phyloP scores from a whole-genome alignment of 73 alveolate genomes.

The Tetrahymena malaccensis region DNA sequence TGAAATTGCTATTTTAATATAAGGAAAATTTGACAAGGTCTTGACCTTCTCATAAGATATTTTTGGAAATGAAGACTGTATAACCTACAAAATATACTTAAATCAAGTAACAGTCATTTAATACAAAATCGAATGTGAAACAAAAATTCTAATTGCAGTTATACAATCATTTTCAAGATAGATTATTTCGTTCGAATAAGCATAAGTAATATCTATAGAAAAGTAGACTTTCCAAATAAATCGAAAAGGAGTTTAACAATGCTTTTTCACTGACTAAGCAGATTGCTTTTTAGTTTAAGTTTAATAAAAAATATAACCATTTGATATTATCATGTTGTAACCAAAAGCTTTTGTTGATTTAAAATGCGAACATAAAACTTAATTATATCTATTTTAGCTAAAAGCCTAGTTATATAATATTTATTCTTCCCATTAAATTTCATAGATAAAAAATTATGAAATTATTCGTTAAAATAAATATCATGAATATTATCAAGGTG shows the following conservation, averaged over 20 bases:
- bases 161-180: background rate
- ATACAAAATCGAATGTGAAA: background rate
- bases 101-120: too few species aligned
- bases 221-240: too few species aligned
- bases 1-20: background rate
- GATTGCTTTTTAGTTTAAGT: background rate
- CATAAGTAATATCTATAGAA: too few species aligned
- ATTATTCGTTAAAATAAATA: too few species aligned
- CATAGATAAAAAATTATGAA: too few species aligned
- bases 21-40: background rate
- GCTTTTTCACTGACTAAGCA: background rate
- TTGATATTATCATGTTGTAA: background rate
- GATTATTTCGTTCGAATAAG: background rate
- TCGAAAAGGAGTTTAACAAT: background rate
- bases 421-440: too few species aligned
- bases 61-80: background rate
- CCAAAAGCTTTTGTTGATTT: background rate
- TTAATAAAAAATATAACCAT: background rate
- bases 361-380: background rate
- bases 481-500: background rate
- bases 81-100: too few species aligned
- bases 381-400: too few species aligned
- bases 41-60: background rate
- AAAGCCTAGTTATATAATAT: too few species aligned
- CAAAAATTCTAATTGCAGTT: background rate